Evolutionary conservation across 805 yeast genomes (phyloP), one percentile per base, ranked within the genome.

Genomic region (Lachancea sp.): DNA sequence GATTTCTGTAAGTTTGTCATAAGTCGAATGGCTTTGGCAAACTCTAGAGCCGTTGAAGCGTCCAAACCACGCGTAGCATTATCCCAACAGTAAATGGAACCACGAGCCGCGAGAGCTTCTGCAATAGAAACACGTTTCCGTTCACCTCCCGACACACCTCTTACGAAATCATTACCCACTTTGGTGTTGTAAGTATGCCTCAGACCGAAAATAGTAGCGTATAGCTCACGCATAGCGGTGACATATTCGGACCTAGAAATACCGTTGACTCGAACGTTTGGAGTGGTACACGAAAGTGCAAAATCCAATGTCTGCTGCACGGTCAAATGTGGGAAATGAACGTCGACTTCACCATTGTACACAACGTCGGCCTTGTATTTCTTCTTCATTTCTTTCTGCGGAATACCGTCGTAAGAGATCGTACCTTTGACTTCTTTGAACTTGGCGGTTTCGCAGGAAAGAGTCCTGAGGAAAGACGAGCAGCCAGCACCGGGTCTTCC

Each of bases 401-500:
- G 54, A 38, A 81, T 64, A 36, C 85, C 84, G 55, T 79, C 84
- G 52, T 80, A 83, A 6, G 68, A 51, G 43, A 83, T 60, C 16
- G 70, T 68, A 46, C 88, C 87, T 29, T 70, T 70, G 28, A 70
- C 70, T 24, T 67, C 65, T 15, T 69, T 63, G 55, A 59, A 63
- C 39, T 60, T 61, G 44, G 64, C 62, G 16, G 72, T 71, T 47
- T 75, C 78, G 41, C 78, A 80, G 9, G 87, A 76, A 48, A 82
- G 65, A 2, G 83, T 71, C 50, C 78, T 78, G 56, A 82, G 65
- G 34, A 82, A 66, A 2, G 87, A 74, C 3, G 89, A 78, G 58
- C 89, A 83, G 34, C 92, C 92, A 20, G 90, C 80, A 51, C 90
- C 88, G 2, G 90, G 88, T 46, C 82, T 72, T 39, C 84, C 86